Base-by-base conservation (phyloP, 2,329 filamentous ascomycete genomes). In the Microdochium trichocladiopsis region DNA sequence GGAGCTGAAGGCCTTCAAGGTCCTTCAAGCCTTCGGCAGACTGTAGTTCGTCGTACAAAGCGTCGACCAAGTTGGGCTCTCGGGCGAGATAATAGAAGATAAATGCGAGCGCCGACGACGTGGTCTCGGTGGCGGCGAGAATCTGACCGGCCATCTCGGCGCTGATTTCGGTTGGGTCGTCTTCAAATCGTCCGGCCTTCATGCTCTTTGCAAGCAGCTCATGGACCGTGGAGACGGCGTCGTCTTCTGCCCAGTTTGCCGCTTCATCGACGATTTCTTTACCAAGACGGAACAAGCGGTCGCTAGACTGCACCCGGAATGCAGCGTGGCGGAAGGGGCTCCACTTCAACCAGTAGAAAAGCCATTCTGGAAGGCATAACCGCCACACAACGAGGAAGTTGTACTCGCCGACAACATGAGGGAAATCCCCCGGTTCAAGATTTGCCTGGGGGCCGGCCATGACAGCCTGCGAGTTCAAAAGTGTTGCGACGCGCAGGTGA, bases 331-430 rank as follows among this genome's bases (percentile, higher is more conserved):
- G 12, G 41, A 56, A 57, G 1, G 54, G 56, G 22, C 52, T 47
- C 8, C 18, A 51, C 49, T 54, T 52, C 22, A 59, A 51, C 57
- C 57, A 59, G 21, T 45, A 43, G 49, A 57, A 57, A 16, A 56
- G 49, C 54, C 56, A 56, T 12, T 21, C 28, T 8, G 56, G 57
- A 2, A 59, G 48, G 47, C 54, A 57, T 14, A 59, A 52, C 10
- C 57, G 51, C 57, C 57, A 59, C 10, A 58, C 55, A 11, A 58
- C 56, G 6, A 57, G 51, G 48, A 57, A 57, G 22, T 59, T 59
- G 47, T 59, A 59, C 23, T 57, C 56, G 24, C 57, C 54, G 4
- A 59, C 56, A 16, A 52, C 25, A n/a, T 52, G 50, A 25, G 56
- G 57, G 41, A 59, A 56, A 43, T 53, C 28, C 2, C 47, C 52